Base-by-base conservation (phyloP, 305 asterid genomes). In the Fraxinus nigra region DNA sequence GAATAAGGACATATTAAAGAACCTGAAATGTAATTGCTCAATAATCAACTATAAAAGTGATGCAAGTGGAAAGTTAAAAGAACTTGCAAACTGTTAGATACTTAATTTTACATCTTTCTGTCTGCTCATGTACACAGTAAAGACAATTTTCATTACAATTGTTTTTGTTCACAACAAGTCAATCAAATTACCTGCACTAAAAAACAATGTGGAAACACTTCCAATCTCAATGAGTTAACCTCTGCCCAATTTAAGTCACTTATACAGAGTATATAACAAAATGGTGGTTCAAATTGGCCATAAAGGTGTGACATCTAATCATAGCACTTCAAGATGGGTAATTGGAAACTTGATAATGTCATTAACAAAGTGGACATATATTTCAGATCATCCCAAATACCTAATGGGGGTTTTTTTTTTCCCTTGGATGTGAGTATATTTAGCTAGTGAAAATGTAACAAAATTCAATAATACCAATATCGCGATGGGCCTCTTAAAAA, bases 1-100 rank as follows among this genome's bases (percentile, higher is more conserved):
- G 43, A 33, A 18, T 33, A 72, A 35, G 74, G 79, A 56, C 7
- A 80, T 56, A 83, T 32, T 70, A 77, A 61, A 63, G 61, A 75
- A 80, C 46, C 14, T 34, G 63, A 75, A 16, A 40, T 33, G 33
- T 38, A 24, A 78, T 22, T 81, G 75, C 18, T 83, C 78, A 28
- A n/a, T 9, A 22, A 76, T 14, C 72, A 76, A 78, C 80, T 34
- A 26, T 13, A 30, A 28, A 28, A 34, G 40, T 13, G 46, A 32
- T 18, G 78, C 43, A 11, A 34, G 34, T 13, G 63, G 63, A 65
- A 11, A 22, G 73, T 76, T 35, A 43, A 0, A 72, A 16, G 76
- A 72, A 72, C 76, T 72, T 72, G 76, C 48, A 72, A 16, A 33
- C 24, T 16, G 46, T 14, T 72, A 16, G 48, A 54, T 32, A 35